A percentile compares a stretch with the other conserved stretches of the same genome.
Conservation (phyloP, 2,329 filamentous ascomycete species). For the Ilyonectria destructans region DNA sequence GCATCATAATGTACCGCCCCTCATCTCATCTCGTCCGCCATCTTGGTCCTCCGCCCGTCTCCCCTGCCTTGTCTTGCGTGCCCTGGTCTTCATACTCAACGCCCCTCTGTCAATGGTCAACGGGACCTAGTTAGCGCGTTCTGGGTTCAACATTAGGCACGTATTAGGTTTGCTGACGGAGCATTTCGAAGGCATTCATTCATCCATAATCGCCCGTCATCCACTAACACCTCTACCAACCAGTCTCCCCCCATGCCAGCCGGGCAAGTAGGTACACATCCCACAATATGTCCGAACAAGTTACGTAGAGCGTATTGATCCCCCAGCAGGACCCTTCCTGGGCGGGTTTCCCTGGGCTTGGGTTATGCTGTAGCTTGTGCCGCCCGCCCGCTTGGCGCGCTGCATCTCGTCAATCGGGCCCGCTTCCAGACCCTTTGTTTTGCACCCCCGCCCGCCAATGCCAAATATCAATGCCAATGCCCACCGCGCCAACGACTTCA, state of each 20-base stretch:
- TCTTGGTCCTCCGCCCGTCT: neutral
- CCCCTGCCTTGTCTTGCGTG: neutral
- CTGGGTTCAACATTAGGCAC: conserved; percentile 5
- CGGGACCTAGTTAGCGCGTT: conserved; percentile 2
- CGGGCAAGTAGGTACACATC: neutral
- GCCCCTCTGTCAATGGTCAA: conserved; percentile 11
- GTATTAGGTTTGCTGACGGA: neutral
- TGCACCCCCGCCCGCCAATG: neutral
- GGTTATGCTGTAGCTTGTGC: conserved; percentile 15
- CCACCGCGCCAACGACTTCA: conserved; percentile 1
- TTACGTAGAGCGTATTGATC: conserved; percentile 5
- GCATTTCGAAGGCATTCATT: neutral
- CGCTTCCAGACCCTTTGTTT: conserved; percentile 47
- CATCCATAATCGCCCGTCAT: neutral
- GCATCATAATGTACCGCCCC: neutral
- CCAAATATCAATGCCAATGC: conserved; percentile 1
- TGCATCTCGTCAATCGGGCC: conserved; percentile 51
- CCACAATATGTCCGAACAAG: neutral
- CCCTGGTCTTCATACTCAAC: conserved; percentile 6
- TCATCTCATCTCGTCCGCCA: neutral
- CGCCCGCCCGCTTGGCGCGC: conserved; percentile 38
- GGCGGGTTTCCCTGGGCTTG: neutral
- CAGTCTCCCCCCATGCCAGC: neutral
- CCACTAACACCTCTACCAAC: neutral
- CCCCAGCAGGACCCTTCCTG: conserved; percentile 12